These are phyloP conservation scores for Circinella minor DNA, from an alignment of 371 early-diverging fungal genomes.

Conservation along the genomic window DNA sequence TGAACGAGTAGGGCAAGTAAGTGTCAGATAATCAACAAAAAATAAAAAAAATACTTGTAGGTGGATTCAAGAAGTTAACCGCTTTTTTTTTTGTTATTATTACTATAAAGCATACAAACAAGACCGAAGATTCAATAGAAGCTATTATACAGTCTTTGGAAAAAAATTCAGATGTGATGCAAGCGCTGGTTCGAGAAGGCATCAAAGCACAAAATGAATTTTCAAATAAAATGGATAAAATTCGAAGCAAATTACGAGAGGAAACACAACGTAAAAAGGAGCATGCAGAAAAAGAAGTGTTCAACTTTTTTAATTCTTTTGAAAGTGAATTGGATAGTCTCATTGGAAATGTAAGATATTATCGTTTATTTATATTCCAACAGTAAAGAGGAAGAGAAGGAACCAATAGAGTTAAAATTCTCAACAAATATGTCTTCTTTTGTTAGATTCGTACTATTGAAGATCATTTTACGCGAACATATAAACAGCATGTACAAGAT, in stretches of 20 bases:
- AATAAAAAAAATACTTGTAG: too few relatives aligned
- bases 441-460: conserved; percentile 17
- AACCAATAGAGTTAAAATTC: not conserved
- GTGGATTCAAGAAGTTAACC: not conserved
- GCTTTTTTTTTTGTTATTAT: too few relatives aligned
- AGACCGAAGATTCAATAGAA: conserved; percentile 12
- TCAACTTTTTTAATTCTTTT: conserved; percentile 17
- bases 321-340: conserved; percentile 11
- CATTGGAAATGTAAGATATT: conserved; percentile 1
- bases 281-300: conserved; percentile 14
- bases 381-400: too few relatives aligned
- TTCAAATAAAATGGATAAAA: conserved; percentile 14
- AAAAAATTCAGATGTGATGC: conserved; percentile 17
- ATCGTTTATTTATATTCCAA: too few relatives aligned
- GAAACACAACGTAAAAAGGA: conserved; percentile 10
- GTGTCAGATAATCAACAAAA: not conserved
- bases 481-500: conserved; percentile 16
- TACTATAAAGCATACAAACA: conserved; percentile 9
- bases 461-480: conserved; percentile 17
- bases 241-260: conserved; percentile 17
- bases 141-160: conserved; percentile 17
- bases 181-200: conserved; percentile 15
- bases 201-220: conserved; percentile 12
- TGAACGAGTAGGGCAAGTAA: conserved; percentile 11
- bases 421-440: too few relatives aligned